A percentile compares a stretch with the other conserved stretches of the same genome.
These are phyloP conservation scores for Corylus avellana DNA, from an alignment of 306 rosid species.

Conservation along the genomic window DNA sequence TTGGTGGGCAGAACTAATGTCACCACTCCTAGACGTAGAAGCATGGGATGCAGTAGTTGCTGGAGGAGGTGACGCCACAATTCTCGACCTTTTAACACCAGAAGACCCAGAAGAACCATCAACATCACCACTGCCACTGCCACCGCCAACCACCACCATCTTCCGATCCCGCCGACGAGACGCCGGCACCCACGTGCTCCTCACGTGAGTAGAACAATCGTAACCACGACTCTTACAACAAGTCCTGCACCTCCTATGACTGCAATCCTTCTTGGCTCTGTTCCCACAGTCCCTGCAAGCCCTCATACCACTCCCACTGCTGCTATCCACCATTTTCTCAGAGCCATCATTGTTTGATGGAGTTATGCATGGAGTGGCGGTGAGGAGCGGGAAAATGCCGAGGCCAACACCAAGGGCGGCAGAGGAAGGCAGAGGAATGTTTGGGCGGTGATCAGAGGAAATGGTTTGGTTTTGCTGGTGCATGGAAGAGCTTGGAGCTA, in stretches of 20 bases:
- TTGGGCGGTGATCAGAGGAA: constrained; percentile 49
- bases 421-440: constrained; percentile 48
- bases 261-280: constrained; percentile 80
- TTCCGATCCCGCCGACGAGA: constrained; percentile 59
- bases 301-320: constrained; percentile 41
- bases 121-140: constrained; percentile 17
- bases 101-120: constrained; percentile 42
- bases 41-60: constrained; percentile 54
- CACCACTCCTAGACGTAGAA: constrained; percentile 54
- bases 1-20: constrained; percentile 52
- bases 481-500: constrained; percentile 55
- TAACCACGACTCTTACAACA: constrained; percentile 78
- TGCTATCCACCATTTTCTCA: constrained; percentile 25
- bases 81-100: constrained; percentile 57
- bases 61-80: constrained; percentile 42
- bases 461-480: constrained; percentile 60
- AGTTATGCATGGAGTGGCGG: constrained; percentile 59
- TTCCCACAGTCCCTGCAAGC: constrained; percentile 82
- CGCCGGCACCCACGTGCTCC: constrained; percentile 83
- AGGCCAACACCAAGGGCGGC: constrained; percentile 76
- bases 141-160: constrained; percentile 23
- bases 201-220: constrained; percentile 72
- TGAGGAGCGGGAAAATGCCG: constrained; percentile 73
- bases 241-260: constrained; percentile 66
- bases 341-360: constrained; percentile 17